Base-by-base conservation (phyloP, 1,139 yeast genomes). In the Arxiozyma slooffiae region DNA sequence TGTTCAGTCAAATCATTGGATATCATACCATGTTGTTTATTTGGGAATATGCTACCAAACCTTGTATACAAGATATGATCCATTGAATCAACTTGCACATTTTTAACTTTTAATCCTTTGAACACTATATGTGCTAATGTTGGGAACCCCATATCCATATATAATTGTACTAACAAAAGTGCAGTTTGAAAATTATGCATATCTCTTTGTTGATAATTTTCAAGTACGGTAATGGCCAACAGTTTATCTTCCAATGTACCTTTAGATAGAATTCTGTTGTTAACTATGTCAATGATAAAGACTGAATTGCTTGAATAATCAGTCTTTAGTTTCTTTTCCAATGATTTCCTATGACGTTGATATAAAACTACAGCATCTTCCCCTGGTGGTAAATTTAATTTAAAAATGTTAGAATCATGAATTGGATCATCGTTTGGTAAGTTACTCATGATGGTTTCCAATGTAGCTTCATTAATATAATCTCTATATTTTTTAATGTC, bases 1-100 rank as follows among this genome's bases (percentile, higher is more conserved):
- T 55, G 52, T 17, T 56, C 55, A 1, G 26, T 21, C 38, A 55
- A 51, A 11, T 55, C 48, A 38, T 49, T 53, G 17, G 46, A 38
- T 7, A 59, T 37, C 41, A 53, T 60, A 18, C 57, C 59, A 48
- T 62, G 60, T 37, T 57, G 57, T 41, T 64, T 66, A 21, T 57
- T 56, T 0, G 81, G 79, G 44, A 57, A 62, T 3, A 71, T 58
- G 0, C 80, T 62, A 0, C 80, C 68, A 22, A 71, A 58, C 47
- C 87, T 71, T 0, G 80, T 73, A 7, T 73, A 63, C 16, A 85
- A 62, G 53, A 75, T 72, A 55, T 84, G 82, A 17, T 82, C 76
- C 50, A 89, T 67, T 0, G 92, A 80, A 62, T 92, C 97, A 55
- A 78, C 74, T 66, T 92, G 98, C 14, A 89, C 69, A 71, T 83